Base-by-base conservation (phyloP, 345 rosid species). In the Salix purpurea region DNA sequence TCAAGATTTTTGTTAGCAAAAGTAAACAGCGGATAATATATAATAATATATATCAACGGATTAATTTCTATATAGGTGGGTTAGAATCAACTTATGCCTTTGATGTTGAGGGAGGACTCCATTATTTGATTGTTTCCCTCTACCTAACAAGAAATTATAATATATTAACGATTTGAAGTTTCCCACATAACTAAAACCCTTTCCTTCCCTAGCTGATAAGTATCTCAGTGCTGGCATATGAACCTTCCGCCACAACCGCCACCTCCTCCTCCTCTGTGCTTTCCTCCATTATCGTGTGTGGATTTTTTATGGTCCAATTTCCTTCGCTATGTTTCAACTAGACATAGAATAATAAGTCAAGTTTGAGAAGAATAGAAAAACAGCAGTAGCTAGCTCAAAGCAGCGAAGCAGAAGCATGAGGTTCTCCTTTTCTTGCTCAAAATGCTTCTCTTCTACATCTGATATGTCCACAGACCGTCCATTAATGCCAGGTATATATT, bases 391-490 rank as follows among this genome's bases (percentile, higher is more conserved):
- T 2, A 37, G 66, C 4, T 16, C 13, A 4, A 42, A 16, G 21
- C 58, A 64, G 37, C 24, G 26, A 28, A 28, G 37, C 13, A 21
- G 28, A 1, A 72, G 18, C 24, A 71, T 64, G 71, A 72, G 34
- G 21, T 50, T 54, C 75, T 21, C 44, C 30, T 65, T 37, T 18
- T 34, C 30, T 79, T 65, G 48, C 72, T 52, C 48, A 3, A 75
- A 12, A 28, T 69, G 76, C 65, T 65, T 74, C 66, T 64, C 78
- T 65, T 77, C 66, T 34, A 67, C 78, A 11, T 40, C 80, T 6
- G 39, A 65, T 40, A 36, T 46, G 23, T 58, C 79, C 18, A 67
- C 84, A 3, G 26, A 70, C 5, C 50, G 71, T 24, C n/a, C 48
- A 30, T 54, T 0, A 54, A 9, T 56, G 37, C 6, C 12, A 70